Evolutionary conservation across 106 monocot species (phyloP), one percentile per base, ranked within the genome.

Genomic region (Cymbidium sinense): DNA sequence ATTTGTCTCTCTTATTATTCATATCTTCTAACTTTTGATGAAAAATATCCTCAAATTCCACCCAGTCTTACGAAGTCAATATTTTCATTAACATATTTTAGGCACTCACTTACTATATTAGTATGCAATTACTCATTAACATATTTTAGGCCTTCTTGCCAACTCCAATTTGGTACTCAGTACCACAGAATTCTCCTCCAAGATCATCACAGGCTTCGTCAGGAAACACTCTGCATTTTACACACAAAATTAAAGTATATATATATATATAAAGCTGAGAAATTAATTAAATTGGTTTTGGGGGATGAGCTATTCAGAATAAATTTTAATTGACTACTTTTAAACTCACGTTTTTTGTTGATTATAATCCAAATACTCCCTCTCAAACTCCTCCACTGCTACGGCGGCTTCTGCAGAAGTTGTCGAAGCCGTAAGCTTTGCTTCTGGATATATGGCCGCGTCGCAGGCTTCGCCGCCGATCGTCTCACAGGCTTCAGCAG

Each of bases 171-270:
- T 89, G 89, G 47, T 90, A 93, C 17, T 87, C 89, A 1, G 93
- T 76, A 43, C 87, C 84, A 41, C 93, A 96, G 80, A 96, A 93
- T 73, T 96, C 93, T 37, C 96, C 96, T 70, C 95, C 93, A 65
- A 96, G 93, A 76, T 96, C 85, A 81, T 96, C 96, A 25, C 96
- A 93, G 47, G 93, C 93, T 81, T 96, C 96, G 6, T 77, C 89
- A 34, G 86, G 96, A 70, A 96, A 96, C 34, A 96, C 96, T 79
- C 93, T 93, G 84, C 64, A 76, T 69, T 47, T 47, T 47, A 0
- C 47, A 47, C 17, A 2, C 11, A 18, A 47, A 25, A 62, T 62
- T 62, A 25, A 23, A 23, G 25, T n/a, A n/a, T n/a, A n/a, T n/a
- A n/a, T n/a, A n/a, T n/a, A n/a, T n/a, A n/a, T n/a, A n/a, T n/a